Evolutionary conservation across 495 filamentous ascomycete species (phyloP), one percentile per base, ranked within the genome.

Genomic region (Neurospora hispaniola): DNA sequence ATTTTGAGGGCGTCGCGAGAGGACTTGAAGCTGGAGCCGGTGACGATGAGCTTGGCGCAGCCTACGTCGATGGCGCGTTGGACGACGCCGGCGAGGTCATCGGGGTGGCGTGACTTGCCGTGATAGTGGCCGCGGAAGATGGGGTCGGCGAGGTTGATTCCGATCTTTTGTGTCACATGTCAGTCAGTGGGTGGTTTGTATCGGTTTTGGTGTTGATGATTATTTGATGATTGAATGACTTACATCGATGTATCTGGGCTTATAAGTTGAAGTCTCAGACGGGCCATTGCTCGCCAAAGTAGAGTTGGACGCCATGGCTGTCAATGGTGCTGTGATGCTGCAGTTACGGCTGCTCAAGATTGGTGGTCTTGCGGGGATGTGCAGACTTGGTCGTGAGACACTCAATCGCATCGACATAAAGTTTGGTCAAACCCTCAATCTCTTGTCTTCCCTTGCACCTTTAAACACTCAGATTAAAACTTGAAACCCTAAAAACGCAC

Each of bases 131-230:
- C 96, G 31, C 85, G 84, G 82, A 94, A 99, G 75, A 97, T 90
- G 35, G 91, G 89, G 74, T 98, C 96, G 70, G 92, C 90, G 46
- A 99, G 86, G 82, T 99, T 99, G 84, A 99, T 97, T 43, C 96
- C 96, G 71, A 98, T 89, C 87, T 59, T 59, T 59, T 59, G 35
- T 38, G 42, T 54, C 27, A 31, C 27, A n/a, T 5, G 39, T 66
- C 27, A 35, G 54, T 35, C 7, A 66, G 54, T 35, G 31, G 1
- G 5, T 62, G 54, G 5, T 38, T 38, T 38, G 35, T 38, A 38
- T 38, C 0, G 2, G 2, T 38, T 38, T 5, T 38, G 35, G 35
- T 38, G 35, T 5, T 38, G 35, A 38, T 38, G 35, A 38, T 38
- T 6, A 38, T 38, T 38, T 38, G 35, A 4, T 38, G 4, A 38